phyloP scores from a whole-genome alignment of 371 early-diverging fungal genomes.

The Mucor plumbeus region DNA sequence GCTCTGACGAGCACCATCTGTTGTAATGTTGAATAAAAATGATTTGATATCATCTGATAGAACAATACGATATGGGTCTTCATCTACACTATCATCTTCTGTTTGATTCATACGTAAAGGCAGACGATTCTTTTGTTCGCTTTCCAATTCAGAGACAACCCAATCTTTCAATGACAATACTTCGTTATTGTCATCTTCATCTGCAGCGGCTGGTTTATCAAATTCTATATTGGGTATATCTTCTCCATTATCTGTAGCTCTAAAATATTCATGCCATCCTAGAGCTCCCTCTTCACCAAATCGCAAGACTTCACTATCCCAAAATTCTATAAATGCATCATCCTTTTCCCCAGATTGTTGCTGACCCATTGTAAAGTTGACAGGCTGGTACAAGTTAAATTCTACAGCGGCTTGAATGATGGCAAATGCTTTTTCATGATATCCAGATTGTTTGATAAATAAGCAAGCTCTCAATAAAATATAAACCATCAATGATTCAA shows the following conservation, averaged over 20 bases:
- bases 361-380: conserved; percentile 21
- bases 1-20: conserved; percentile 40
- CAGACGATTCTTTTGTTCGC: conserved; percentile 30
- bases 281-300: conserved; percentile 79
- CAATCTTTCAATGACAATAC: conserved; percentile 18
- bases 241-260: conserved; percentile 28
- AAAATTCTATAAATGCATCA: conserved; percentile 70
- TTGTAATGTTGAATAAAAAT: conserved; percentile 62
- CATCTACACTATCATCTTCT: conserved; percentile 40
- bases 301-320: conserved; percentile 78
- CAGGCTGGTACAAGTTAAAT: conserved; percentile 70
- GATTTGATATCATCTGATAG: conserved; percentile 75
- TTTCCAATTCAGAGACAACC: conserved; percentile 10
- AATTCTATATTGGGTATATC: background rate
- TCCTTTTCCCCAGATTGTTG: conserved; percentile 54
- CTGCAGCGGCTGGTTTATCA: background rate
- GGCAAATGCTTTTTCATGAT: conserved; percentile 73
- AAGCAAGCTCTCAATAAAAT: conserved; percentile 66
- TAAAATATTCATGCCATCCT: conserved; percentile 58
- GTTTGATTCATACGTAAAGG: conserved; percentile 37
- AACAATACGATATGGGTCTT: conserved; percentile 75
- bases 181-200: conserved; percentile 27
- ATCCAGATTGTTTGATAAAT: conserved; percentile 73
- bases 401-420: conserved; percentile 77
- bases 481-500: conserved; percentile 69